Evolutionary conservation across 1,139 yeast genomes (phyloP).

Genomic region (Candida tetrigidarum): DNA sequence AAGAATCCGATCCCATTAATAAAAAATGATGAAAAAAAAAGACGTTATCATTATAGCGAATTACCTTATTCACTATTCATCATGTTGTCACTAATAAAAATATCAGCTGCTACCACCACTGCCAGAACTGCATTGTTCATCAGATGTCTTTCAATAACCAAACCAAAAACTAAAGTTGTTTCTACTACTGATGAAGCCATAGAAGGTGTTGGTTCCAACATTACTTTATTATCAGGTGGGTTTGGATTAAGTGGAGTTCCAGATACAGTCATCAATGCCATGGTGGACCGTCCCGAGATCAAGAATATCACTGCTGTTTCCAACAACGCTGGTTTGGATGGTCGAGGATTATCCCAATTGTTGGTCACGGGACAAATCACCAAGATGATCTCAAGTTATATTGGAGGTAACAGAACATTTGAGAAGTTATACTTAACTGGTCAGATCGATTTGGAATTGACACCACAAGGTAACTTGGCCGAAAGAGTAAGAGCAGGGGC

Average conservation of each 20-base stretch:
- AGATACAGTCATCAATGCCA: conserved; percentile 46
- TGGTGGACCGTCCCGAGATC: conserved; percentile 33
- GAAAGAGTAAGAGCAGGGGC: conserved; percentile 55
- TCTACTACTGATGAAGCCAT: conserved; percentile 33
- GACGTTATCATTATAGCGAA: background rate
- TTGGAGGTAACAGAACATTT: conserved; percentile 50
- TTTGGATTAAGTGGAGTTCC: conserved; percentile 55
- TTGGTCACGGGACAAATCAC: conserved; percentile 47
- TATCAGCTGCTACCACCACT: conserved; percentile 3
- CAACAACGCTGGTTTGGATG: conserved; percentile 55
- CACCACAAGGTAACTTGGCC: conserved; percentile 56
- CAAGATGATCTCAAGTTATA: conserved; percentile 51
- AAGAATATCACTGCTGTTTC: conserved; percentile 48
- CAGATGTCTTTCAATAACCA: conserved; percentile 13
- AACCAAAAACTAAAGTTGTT: conserved; percentile 24
- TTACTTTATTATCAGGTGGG: conserved; percentile 48
- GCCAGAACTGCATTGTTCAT: conserved; percentile 6
- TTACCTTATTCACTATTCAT: background rate
- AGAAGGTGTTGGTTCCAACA: conserved; percentile 32
- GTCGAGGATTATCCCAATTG: conserved; percentile 46
- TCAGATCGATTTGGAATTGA: conserved; percentile 46
- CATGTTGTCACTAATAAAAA: conserved; percentile 11
- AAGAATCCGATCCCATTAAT: background rate
- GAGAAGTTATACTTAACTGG: conserved; percentile 47
- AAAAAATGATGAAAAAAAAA: background rate